Base-by-base conservation (phyloP, 345 rosid species). In the Isatis tinctoria region DNA sequence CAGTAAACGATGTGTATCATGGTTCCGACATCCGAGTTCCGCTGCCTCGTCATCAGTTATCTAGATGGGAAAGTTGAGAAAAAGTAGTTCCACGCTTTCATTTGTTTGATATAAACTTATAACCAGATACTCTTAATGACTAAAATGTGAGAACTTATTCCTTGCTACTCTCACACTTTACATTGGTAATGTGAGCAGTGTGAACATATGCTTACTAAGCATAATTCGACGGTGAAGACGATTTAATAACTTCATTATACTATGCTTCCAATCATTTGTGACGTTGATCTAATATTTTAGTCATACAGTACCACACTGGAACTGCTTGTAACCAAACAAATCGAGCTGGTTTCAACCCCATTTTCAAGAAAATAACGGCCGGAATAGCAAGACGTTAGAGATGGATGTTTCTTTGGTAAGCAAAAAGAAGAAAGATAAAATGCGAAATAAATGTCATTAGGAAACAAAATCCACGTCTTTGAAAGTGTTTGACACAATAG, bases 401-500 rank as follows among this genome's bases (percentile, higher is more conserved):
- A 56, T 8, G 6, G 11, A 27, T 9, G 26, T 1, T 3, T 32
- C 1, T 18, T 0, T 9, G 33, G 16, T 39, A 1, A 41, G 16
- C 33, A 6, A 33, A 1, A 9, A 60, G 8, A 60, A 4, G 1
- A 52, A 68, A 40, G 24, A 54, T 18, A 2, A 28, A 49, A 60
- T 22, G 4, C 36, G 20, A 36, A 32, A 32, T n/a, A 14, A 32
- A 32, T n/a, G 10, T 18, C 4, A 18, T 12, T 12, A 32, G 10
- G 9, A 57, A 47, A 10, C 57, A 71, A 59, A 59, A 65, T 48
- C 32, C 33, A 77, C 32, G 18, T 65, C 14, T 60, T 44, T 48
- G 45, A 58, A 59, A 22, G 2, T 30, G 68, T 37, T 36, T 58
- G 68, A 71, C 17, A 56, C 14, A 30, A 48, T 2, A 58, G 20